Evolutionary conservation across 1,139 yeast genomes (phyloP), one percentile per base, ranked within the genome.

Genomic region (Suhomyces bokatorum): DNA sequence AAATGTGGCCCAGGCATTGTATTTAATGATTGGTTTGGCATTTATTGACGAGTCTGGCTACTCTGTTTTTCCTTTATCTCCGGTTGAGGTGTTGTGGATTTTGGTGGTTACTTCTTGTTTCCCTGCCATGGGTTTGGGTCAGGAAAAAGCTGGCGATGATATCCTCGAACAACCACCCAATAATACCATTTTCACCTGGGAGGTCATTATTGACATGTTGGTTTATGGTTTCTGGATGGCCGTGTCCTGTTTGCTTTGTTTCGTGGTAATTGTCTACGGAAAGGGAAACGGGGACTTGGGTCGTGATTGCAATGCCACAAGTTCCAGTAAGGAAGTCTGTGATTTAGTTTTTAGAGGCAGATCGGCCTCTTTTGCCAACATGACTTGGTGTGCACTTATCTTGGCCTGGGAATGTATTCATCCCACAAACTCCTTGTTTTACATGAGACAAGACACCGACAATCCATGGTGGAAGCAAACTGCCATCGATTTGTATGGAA

Each of bases 1-100:
- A 47, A 75, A 75, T 48, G 75, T 75, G 29, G 79, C 78, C 27
- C 80, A 75, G 50, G 80, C 77, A 3, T 45, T 61, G 56, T 56
- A 66, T 47, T 62, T 67, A 49, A 67, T 67, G 70, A 60, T 67
- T 44, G 72, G 72, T 26, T 62, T 67, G 48, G 69, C 67, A 1
- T 67, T 67, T 48, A 58, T 63, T 38, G 72, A 67, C 44, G 55
- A 55, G 8, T 42, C 58, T 28, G 69, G 68, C 6, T 63, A 51
- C 45, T 67, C 72, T 8, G 70, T 67, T 15, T 67, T 67, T 54
- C 70, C 70, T 16, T 60, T 67, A 35, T 59, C 69, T 9, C 72
- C 72, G 1, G 72, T 67, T 30, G 70, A 67, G 48, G 70, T 65
- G 12, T 62, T 67, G 51, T 67, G 72, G 72, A 63, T 67, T 48